Evolutionary conservation across 805 yeast genomes (phyloP).

Genomic region (Yamadazyma tumulicola): DNA sequence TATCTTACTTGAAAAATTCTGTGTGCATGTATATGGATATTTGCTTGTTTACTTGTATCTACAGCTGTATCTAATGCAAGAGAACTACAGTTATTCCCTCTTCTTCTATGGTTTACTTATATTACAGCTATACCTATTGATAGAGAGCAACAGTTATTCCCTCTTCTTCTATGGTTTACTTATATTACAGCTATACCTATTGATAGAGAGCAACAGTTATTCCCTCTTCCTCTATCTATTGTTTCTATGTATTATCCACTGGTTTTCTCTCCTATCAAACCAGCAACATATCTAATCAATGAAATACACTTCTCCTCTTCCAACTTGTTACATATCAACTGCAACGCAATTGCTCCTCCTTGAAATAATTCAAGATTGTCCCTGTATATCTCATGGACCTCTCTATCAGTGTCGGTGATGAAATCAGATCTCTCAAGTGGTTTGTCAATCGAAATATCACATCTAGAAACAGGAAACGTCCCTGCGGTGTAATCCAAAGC

Average conservation of each 20-base stretch:
- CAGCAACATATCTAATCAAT: slow-evolving; percentile 2
- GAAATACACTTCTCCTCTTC: slow-evolving; percentile 11
- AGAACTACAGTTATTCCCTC: too few species aligned
- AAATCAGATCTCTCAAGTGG: slow-evolving; percentile 4
- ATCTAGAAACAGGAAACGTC: slow-evolving; percentile 51
- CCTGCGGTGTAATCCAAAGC: slow-evolving; percentile 17
- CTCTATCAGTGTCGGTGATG: slow-evolving; percentile 8
- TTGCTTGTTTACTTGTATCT: too few species aligned
- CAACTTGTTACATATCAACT: slow-evolving; percentile 7
- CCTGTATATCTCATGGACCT: slow-evolving; percentile 9
- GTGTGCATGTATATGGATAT: not conserved
- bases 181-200: too few species aligned
- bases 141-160: too few species aligned
- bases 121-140: too few species aligned
- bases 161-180: too few species aligned
- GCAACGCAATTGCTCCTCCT: slow-evolving; percentile 10
- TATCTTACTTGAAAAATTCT: not conserved
- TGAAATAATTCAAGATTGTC: slow-evolving; percentile 7
- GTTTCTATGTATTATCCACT: too few species aligned
- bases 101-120: too few species aligned
- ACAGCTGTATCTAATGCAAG: too few species aligned
- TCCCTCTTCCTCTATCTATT: too few species aligned
- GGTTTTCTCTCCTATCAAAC: too few species aligned
- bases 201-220: too few species aligned
- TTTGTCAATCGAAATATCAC: slow-evolving; percentile 9